Conservation (phyloP, 768 basidiomycete genomes). For the Hygrophoropsis aurantiaca region DNA sequence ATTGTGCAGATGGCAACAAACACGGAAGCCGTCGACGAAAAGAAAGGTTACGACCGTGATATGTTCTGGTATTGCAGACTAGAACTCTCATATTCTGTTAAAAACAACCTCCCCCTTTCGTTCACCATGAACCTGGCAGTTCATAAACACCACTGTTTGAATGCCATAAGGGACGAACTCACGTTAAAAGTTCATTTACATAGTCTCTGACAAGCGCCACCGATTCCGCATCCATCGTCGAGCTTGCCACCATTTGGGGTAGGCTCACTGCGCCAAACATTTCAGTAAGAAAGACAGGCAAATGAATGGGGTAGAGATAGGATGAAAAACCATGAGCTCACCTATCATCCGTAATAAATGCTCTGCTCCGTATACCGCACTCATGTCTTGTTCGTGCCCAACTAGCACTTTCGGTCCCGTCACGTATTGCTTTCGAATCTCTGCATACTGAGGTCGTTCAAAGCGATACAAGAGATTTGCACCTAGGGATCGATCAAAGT, state of each 20-base stretch:
- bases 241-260: constrained; percentile 85
- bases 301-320: neutral
- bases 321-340: constrained; percentile 42
- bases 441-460: constrained; percentile 90
- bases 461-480: constrained; percentile 92
- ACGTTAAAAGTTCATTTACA: constrained; percentile 85
- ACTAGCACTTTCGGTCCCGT: constrained; percentile 71
- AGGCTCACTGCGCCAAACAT: constrained; percentile 67
- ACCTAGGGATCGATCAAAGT: constrained; percentile 92
- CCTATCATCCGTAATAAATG: constrained; percentile 91
- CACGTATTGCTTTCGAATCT: constrained; percentile 69
- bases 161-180: constrained; percentile 23
- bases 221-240: constrained; percentile 89
- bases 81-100: constrained; percentile 75
- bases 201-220: constrained; percentile 84
- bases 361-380: constrained; percentile 89
- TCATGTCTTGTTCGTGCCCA: constrained; percentile 81
- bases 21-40: no score
- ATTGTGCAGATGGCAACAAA: no score
- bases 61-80: constrained; percentile 80
- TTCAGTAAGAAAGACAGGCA: constrained; percentile 7
- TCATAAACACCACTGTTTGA: neutral
- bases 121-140: constrained; percentile 67
- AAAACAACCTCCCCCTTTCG: constrained; percentile 73
- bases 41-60: constrained; percentile 57